phyloP scores from a whole-genome alignment of 2,329 filamentous ascomycete species.

The Ceratocystis alfenasii region DNA sequence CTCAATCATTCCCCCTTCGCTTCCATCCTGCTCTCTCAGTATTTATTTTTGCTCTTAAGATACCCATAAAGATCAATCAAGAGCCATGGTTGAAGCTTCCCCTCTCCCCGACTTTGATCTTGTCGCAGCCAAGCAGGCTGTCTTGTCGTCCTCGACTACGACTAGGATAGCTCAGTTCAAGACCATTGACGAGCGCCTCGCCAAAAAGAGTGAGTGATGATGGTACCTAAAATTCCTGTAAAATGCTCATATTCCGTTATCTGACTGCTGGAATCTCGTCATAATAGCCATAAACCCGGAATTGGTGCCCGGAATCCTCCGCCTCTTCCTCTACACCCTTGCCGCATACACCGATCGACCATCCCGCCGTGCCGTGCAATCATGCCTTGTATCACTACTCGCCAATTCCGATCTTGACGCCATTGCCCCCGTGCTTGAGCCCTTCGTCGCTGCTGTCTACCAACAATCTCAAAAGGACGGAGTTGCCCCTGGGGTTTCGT shows the following conservation, averaged over 20 bases:
- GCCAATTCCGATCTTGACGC: slow-evolving; percentile 42
- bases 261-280: background rate
- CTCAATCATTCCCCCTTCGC: background rate
- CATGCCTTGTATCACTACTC: slow-evolving; percentile 61
- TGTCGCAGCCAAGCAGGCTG: slow-evolving; percentile 36
- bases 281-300: slow-evolving; percentile 37
- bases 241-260: background rate
- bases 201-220: slow-evolving; percentile 39
- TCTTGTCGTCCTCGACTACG: slow-evolving; percentile 52
- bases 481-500: slow-evolving; percentile 68
- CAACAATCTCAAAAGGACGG: slow-evolving; percentile 63
- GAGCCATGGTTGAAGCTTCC: slow-evolving; percentile 23
- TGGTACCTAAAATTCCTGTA: slow-evolving; percentile 23
- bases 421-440: slow-evolving; percentile 41
- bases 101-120: slow-evolving; percentile 37
- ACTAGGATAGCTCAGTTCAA: slow-evolving; percentile 44
- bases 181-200: slow-evolving; percentile 44
- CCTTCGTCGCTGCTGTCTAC: slow-evolving; percentile 55
- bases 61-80: slow-evolving; percentile 7
- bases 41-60: background rate
- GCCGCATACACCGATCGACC: slow-evolving; percentile 73
- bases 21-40: slow-evolving; percentile 6
- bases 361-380: slow-evolving; percentile 72
- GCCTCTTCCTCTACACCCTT: slow-evolving; percentile 75
- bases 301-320: slow-evolving; percentile 46